Percentiles rank a stretch among this genome's conserved stretches.
These are phyloP conservation scores for Mycena olivaceomarginata DNA, from an alignment of 768 basidiomycete species.

Conservation along the genomic window DNA sequence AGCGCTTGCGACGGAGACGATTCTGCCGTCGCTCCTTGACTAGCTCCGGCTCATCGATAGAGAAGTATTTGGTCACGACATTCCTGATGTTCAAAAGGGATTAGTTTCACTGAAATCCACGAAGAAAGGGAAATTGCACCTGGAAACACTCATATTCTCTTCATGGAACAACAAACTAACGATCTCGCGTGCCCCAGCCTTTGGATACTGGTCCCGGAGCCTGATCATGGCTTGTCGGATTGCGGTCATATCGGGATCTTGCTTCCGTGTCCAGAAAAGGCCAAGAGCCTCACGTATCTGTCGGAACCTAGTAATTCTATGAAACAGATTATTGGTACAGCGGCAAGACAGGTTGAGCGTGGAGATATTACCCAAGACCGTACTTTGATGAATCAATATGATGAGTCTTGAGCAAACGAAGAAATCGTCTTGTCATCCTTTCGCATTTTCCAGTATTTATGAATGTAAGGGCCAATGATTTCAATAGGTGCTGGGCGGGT, in stretches of 20 bases:
- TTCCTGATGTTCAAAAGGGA: not conserved
- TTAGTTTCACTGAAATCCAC: not conserved
- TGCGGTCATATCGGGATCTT: slow-evolving; percentile 47
- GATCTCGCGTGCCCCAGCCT: slow-evolving; percentile 52
- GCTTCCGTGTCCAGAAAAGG: slow-evolving; percentile 40
- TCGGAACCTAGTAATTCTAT: slow-evolving; percentile 36
- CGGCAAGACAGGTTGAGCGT: not conserved
- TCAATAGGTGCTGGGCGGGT: not conserved
- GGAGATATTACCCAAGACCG: not conserved
- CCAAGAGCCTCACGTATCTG: slow-evolving; percentile 45
- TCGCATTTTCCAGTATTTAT: slow-evolving; percentile 46
- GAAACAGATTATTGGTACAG: not conserved
- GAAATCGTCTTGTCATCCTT: slow-evolving; percentile 52
- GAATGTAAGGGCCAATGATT: slow-evolving; percentile 9
- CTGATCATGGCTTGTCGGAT: slow-evolving; percentile 44
- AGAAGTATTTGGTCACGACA: slow-evolving; percentile 16
- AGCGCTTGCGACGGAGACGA: slow-evolving; percentile 10
- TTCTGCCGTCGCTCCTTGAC: slow-evolving; percentile 26
- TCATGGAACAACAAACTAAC: slow-evolving; percentile 47
- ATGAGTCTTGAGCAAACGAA: slow-evolving; percentile 40
- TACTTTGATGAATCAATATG: slow-evolving; percentile 35
- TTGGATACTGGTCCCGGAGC: slow-evolving; percentile 48
- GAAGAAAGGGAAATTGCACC: slow-evolving; percentile 36
- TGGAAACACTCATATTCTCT: slow-evolving; percentile 47
- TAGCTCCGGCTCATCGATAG: slow-evolving; percentile 35